phyloP scores from a whole-genome alignment of 495 filamentous ascomycete genomes.

The Lepidopterella palustris region DNA sequence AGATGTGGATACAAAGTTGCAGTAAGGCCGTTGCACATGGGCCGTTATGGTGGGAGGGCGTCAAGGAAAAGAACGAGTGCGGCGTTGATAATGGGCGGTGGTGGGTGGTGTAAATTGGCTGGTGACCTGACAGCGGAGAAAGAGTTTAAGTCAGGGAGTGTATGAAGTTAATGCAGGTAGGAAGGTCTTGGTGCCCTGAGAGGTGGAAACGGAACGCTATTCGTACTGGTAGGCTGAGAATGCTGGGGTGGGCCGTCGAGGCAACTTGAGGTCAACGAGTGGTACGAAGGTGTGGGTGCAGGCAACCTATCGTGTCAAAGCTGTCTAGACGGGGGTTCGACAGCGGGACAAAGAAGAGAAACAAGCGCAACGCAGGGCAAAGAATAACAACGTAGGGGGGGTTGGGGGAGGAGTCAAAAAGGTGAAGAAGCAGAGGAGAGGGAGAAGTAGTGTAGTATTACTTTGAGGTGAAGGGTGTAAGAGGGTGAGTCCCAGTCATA shows the following conservation, averaged over 20 bases:
- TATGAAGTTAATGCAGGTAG: background rate
- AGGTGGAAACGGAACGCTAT: background rate
- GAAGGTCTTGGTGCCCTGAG: background rate
- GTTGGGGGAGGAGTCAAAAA: background rate
- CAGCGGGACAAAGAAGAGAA: background rate
- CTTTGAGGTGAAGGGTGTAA: too few species aligned
- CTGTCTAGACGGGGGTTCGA: background rate
- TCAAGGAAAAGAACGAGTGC: slow-evolving; percentile 1
- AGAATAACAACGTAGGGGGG: background rate
- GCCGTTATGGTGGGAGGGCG: slow-evolving; percentile 4
- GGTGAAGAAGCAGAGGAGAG: background rate
- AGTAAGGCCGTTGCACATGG: slow-evolving; percentile 45
- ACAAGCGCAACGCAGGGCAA: background rate
- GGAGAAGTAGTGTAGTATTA: too few species aligned
- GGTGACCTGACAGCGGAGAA: background rate
- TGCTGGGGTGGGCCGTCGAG: background rate
- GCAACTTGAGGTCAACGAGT: background rate
- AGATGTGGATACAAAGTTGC: slow-evolving; percentile 43
- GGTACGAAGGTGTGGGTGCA: background rate
- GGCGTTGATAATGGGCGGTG: background rate
- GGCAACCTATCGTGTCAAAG: slow-evolving; percentile 2
- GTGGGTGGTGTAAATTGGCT: background rate
- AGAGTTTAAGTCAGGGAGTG: background rate
- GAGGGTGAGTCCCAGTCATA: too few species aligned
- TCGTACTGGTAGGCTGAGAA: background rate